Evolutionary conservation across 257 asterid species (phyloP).

Genomic region (Jasminum sambac): DNA sequence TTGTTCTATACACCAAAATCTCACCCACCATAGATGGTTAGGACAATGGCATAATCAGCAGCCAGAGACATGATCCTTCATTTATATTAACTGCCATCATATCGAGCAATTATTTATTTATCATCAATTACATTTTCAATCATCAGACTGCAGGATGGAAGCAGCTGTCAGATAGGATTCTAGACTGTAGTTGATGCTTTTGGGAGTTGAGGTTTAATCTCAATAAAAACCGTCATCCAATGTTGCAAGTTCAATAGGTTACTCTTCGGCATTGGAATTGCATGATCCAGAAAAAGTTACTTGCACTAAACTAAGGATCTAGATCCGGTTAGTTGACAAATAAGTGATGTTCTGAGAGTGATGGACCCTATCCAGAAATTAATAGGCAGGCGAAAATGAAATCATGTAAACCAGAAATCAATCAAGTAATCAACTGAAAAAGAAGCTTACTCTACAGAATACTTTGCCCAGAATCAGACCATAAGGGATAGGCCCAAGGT

Average conservation of each 20-base stretch:
- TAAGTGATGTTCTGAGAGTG: neutral
- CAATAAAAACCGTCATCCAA: neutral
- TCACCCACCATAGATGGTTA: neutral
- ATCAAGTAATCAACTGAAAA: slow-evolving; percentile 11
- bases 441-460: slow-evolving; percentile 63
- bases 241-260: neutral
- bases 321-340: neutral
- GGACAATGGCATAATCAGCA: neutral
- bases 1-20: neutral
- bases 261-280: neutral
- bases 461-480: slow-evolving; percentile 74
- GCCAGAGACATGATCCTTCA: neutral
- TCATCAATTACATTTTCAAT: neutral
- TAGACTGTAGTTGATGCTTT: too few species aligned
- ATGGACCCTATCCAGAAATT: neutral
- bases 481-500: slow-evolving; percentile 76
- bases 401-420: neutral
- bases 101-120: neutral
- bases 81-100: neutral
- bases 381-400: slow-evolving; percentile 15
- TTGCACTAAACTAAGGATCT: slow-evolving; percentile 4
- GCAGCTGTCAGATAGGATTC: too few species aligned
- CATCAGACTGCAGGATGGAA: neutral
- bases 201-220: neutral
- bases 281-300: neutral